These are phyloP conservation scores for Ustilago xerochloae DNA, from an alignment of 1,284 basidiomycete species.

Conservation along the genomic window DNA sequence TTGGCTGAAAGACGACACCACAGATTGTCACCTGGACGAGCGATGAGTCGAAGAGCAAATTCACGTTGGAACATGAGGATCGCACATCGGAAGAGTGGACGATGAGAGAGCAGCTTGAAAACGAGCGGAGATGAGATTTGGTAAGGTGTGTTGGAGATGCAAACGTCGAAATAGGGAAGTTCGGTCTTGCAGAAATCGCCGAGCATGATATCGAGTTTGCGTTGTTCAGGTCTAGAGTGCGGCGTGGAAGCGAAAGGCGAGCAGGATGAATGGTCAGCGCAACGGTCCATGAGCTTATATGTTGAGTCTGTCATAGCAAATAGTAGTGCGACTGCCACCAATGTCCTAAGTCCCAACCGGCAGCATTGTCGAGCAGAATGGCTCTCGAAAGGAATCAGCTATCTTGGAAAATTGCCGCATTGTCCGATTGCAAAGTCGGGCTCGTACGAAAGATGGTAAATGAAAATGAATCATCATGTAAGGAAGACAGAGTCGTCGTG, in stretches of 20 bases:
- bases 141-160: conserved; percentile 98
- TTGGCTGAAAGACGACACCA: conserved; percentile 97
- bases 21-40: conserved; percentile 82
- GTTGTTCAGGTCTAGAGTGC: conserved; percentile 84
- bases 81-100: conserved; percentile 89
- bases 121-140: conserved; percentile 98
- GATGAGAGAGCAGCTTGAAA: conserved; percentile 95
- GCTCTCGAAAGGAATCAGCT: conserved; percentile 15
- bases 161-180: conserved; percentile 97
- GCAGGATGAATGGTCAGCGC: conserved; percentile 6
- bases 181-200: conserved; percentile 98
- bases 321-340: not conserved
- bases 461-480: conserved; percentile 50
- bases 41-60: conserved; percentile 92
- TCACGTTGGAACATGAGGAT: conserved; percentile 99
- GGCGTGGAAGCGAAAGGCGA: not conserved
- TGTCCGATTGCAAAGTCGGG: conserved; percentile 54
- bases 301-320: no score
- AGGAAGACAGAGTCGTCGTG: not conserved
- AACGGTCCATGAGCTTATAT: no score
- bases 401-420: conserved; percentile 56
- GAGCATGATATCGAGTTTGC: conserved; percentile 91
- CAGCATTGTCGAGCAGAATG: not conserved
- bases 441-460: conserved; percentile 60
- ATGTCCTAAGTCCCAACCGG: not conserved